Percentiles rank a stretch among this genome's conserved stretches.
Conservation (phyloP, 306 rosid genomes). For the Trichosanthes cucumerina region DNA sequence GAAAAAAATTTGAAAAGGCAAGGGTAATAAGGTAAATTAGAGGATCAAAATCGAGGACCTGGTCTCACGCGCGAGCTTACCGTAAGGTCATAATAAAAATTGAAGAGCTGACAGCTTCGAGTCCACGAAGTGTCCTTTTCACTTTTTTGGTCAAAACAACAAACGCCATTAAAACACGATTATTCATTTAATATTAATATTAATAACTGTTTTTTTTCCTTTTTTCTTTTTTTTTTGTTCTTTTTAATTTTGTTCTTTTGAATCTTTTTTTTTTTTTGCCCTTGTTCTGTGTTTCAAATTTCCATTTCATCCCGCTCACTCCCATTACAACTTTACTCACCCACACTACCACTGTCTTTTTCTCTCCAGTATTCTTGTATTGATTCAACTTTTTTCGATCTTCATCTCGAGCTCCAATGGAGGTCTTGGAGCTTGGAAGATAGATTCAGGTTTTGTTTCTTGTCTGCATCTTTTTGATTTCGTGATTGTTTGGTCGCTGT, state of each 20-base stretch:
- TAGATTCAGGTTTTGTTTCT: constrained; percentile 40
- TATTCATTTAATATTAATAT: constrained; percentile 4
- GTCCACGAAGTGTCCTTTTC: constrained; percentile 4
- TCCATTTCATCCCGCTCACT: constrained; percentile 15
- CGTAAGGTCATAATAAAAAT: constrained; percentile 1
- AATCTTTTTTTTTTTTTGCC: not conserved
- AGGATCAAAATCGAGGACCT: not conserved
- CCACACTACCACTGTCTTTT: constrained; percentile 4
- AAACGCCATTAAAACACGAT: constrained; percentile 7
- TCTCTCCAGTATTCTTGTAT: not conserved
- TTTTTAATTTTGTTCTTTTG: not conserved
- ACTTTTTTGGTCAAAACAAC: constrained; percentile 11
- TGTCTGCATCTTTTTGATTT: not conserved
- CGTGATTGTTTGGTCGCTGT: not conserved
- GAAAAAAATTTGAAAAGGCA: not conserved
- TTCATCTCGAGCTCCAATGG: constrained; percentile 19
- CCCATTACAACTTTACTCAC: constrained; percentile 4
- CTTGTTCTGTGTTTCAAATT: constrained; percentile 6
- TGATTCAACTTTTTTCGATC: constrained; percentile 5
- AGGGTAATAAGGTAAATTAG: not conserved
- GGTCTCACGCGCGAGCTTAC: constrained; percentile 10
- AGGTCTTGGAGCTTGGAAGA: constrained; percentile 26
- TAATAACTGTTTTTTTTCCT: not conserved
- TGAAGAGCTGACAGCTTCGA: constrained; percentile 7
- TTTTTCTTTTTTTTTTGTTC: not conserved